Conservation (phyloP, 75 land plant species). For the Larix kaempferi region DNA sequence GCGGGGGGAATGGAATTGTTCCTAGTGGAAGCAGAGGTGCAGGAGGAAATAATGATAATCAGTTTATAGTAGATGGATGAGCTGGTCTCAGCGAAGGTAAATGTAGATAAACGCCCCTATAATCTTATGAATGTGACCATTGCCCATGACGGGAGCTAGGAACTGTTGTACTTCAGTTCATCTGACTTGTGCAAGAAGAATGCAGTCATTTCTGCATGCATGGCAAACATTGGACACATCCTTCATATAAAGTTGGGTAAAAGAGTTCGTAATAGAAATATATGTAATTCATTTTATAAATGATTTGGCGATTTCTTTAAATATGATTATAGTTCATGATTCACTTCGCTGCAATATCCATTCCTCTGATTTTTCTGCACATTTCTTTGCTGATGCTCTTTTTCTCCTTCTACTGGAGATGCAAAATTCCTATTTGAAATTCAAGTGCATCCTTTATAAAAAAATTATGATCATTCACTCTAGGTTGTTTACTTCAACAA, state of each 20-base stretch:
- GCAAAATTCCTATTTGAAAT: background rate
- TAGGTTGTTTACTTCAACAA: background rate
- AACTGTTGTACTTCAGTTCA: background rate
- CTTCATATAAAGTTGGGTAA: background rate
- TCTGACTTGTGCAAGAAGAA: background rate
- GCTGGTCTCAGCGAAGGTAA: background rate
- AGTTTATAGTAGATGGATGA: constrained; percentile 54
- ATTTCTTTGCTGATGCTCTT: background rate
- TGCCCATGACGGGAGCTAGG: background rate
- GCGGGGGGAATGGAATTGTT: constrained; percentile 37
- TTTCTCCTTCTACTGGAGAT: no score
- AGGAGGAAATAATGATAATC: constrained; percentile 52
- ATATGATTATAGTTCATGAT: background rate
- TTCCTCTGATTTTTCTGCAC: background rate
- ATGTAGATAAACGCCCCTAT: background rate
- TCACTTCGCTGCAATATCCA: background rate
- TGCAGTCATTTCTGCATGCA: background rate
- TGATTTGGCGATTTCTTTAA: background rate
- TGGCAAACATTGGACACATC: background rate
- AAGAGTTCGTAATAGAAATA: background rate
- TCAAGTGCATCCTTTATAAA: background rate
- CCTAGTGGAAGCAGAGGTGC: constrained; percentile 39
- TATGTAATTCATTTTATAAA: background rate
- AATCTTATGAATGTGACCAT: background rate
- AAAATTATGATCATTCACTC: background rate